Evolutionary conservation across 2,329 filamentous ascomycete genomes (phyloP), one percentile per base, ranked within the genome.

Genomic region (Ampelomyces quisqualis): DNA sequence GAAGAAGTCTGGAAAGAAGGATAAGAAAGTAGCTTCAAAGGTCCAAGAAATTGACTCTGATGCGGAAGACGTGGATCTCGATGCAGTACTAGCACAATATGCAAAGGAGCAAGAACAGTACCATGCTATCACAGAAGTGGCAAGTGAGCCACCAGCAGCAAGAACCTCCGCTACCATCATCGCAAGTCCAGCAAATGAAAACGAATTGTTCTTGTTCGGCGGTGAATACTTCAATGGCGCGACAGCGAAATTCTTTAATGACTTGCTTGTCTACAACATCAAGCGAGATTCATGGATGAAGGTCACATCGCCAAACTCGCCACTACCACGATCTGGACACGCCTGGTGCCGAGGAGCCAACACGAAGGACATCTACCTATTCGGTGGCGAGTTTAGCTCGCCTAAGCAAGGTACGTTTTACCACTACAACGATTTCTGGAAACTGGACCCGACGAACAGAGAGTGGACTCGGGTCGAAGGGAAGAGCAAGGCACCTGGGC

Each of bases 361-460:
- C 69, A 80, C 85, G 11, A 86, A 85, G 49, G 83, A 86, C 22
- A 80, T 97, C 37, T 98, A 95, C 67, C 73, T 98, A 11, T 97
- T 97, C 62, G 93, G 93, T 51, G 93, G 91, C 47, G 93, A 98
- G 70, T 98, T 98, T 68, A 94, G 88, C 43, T 91, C 86, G 19
- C 93, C 93, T 2, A 97, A 96, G 66, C 93, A 97, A 70, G 93
- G 93, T 3, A 97, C 91, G 0, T 98, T 98, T 62, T 96, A 98
- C 68, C 93, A 98, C 70, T 98, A 98, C 73, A 95, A 95, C 61
- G 93, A 97, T 71, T 97, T 98, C 67, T 98, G 93, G 91, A 79
- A 86, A 34, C 78, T 97, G 29, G 90, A 97, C 62, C 86, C 91
- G 0, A 79, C 78, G 7, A 84, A 81, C 6, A 79, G 90, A 57